Conservation (phyloP, 345 rosid genomes). For the Streptanthus diversifolius region DNA sequence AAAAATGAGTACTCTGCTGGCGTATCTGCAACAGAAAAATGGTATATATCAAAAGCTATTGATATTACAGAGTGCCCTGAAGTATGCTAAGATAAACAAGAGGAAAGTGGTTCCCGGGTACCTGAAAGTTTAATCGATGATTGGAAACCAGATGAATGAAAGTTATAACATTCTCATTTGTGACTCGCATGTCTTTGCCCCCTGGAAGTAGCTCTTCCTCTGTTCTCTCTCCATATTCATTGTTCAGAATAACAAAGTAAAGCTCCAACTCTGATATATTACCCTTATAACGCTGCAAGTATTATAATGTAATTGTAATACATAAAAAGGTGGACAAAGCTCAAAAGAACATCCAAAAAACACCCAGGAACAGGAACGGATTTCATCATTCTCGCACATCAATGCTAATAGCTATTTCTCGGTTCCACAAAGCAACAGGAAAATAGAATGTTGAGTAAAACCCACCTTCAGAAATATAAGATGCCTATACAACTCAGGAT, state of each 20-base stretch:
- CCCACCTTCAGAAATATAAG: slow-evolving; percentile 91
- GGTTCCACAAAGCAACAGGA: slow-evolving; percentile 19
- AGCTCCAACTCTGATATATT: slow-evolving; percentile 80
- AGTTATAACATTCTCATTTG: slow-evolving; percentile 84
- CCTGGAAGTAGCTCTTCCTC: slow-evolving; percentile 93
- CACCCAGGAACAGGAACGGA: not conserved
- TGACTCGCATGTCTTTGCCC: slow-evolving; percentile 73
- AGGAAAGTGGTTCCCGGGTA: slow-evolving; percentile 23
- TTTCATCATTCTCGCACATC: not conserved
- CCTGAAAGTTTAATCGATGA: slow-evolving; percentile 94
- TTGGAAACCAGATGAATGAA: slow-evolving; percentile 96
- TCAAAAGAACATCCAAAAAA: not conserved
- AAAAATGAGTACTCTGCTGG: slow-evolving; percentile 86
- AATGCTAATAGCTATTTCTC: slow-evolving; percentile 9
- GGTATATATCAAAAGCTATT: slow-evolving; percentile 14
- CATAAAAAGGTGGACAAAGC: not conserved
- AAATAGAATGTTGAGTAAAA: slow-evolving; percentile 6
- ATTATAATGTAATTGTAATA: not conserved
- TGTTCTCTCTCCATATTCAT: slow-evolving; percentile 94
- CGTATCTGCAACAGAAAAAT: slow-evolving; percentile 58
- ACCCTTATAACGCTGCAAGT: slow-evolving; percentile 77
- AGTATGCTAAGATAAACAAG: slow-evolving; percentile 1
- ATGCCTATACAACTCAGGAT: slow-evolving; percentile 94
- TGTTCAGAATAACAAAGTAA: slow-evolving; percentile 86
- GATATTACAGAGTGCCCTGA: slow-evolving; percentile 15